Evolutionary conservation across 441 rosid genomes (phyloP).

Genomic region (Omphalea diandra): DNA sequence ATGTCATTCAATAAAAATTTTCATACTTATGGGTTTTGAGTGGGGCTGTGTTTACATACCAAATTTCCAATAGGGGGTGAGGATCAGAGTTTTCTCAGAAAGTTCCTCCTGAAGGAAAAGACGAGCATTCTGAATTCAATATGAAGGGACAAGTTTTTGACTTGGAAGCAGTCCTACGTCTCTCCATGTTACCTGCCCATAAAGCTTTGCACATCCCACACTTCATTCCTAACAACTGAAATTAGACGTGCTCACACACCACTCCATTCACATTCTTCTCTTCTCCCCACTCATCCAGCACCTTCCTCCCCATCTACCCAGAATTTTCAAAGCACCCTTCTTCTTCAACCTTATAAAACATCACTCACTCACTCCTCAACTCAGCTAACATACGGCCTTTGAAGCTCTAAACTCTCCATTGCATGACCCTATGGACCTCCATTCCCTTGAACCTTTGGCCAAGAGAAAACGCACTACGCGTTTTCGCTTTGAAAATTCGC

Average conservation of each 20-base stretch:
- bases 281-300: constrained; percentile 19
- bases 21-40: too few species aligned
- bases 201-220: constrained; percentile 7
- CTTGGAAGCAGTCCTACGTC: constrained; percentile 7
- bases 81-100: neutral
- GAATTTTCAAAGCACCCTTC: neutral
- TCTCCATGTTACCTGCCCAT: neutral
- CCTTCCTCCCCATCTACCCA: constrained; percentile 29
- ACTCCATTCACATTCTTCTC: neutral
- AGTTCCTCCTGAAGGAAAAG: neutral
- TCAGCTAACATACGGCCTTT: constrained; percentile 40
- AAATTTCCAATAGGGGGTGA: neutral
- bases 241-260: constrained; percentile 17
- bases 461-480: constrained; percentile 42
- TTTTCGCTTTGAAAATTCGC: constrained; percentile 31
- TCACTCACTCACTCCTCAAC: neutral
- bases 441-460: constrained; percentile 31
- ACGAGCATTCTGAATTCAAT: too few species aligned
- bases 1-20: too few species aligned
- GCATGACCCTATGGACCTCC: constrained; percentile 31
- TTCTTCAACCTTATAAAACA: constrained; percentile 3
- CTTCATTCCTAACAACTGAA: constrained; percentile 21
- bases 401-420: constrained; percentile 51
- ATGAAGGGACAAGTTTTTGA: neutral
- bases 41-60: too few species aligned